Evolutionary conservation across 352 stramenopile genomes (phyloP).

Genomic region (Discostella stelligera): DNA sequence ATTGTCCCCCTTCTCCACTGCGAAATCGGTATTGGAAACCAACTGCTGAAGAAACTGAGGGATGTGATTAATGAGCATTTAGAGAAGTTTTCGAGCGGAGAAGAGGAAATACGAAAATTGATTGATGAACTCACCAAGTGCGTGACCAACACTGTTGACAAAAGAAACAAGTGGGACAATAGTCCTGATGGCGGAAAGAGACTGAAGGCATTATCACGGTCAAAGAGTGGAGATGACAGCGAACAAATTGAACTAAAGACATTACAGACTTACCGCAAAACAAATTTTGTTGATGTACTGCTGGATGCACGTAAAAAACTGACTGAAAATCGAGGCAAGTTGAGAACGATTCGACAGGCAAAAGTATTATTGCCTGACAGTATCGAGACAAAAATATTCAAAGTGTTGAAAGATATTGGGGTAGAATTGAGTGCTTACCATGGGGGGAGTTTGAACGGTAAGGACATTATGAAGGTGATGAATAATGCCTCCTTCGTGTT

Average conservation of each 20-base stretch:
- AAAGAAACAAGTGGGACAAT: not conserved
- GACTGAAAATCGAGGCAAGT: slow-evolving; percentile 7
- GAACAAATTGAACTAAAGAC: not conserved
- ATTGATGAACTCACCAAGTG: not conserved
- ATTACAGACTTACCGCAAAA: not conserved
- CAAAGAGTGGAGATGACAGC: not conserved
- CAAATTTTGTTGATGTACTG: not conserved
- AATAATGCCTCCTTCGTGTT: slow-evolving; percentile 4
- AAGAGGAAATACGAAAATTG: not conserved
- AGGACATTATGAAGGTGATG: slow-evolving; percentile 29
- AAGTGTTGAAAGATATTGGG: slow-evolving; percentile 21
- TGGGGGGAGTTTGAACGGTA: slow-evolving; percentile 40
- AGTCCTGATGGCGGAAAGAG: not conserved
- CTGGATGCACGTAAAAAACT: slow-evolving; percentile 1
- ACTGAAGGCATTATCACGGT: not conserved
- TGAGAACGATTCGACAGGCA: slow-evolving; percentile 5
- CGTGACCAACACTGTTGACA: not conserved
- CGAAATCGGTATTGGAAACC: slow-evolving; percentile 13
- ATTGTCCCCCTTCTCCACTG: slow-evolving; percentile 14
- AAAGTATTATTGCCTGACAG: not conserved
- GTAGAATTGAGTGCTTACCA: slow-evolving; percentile 31
- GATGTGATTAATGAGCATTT: slow-evolving; percentile 6
- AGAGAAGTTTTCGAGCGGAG: not conserved
- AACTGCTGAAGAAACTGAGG: slow-evolving; percentile 4
- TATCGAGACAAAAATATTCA: slow-evolving; percentile 29